Base-by-base conservation (phyloP, 2,329 filamentous ascomycete species). In the Sporothrix phasma region DNA sequence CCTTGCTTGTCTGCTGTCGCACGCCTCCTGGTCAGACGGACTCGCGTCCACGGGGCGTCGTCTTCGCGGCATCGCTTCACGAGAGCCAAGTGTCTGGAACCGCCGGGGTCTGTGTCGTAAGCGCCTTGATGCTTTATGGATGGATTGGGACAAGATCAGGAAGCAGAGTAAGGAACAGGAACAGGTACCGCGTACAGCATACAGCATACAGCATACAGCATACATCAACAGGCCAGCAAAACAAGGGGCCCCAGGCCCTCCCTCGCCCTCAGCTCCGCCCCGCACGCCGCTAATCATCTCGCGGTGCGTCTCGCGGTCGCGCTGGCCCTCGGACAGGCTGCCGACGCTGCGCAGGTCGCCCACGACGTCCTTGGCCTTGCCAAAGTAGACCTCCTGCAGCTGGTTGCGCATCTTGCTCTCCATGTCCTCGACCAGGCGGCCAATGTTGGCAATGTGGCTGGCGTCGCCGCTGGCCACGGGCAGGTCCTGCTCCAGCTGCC, bases 321-420 rank as follows among this genome's bases (percentile, higher is more conserved):
- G 85, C 73, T 89, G 91, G 45, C 88, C 86, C 76, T 96, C 91
- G 68, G 90, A 95, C 74, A 97, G 78, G 67, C 88, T 87, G 61
- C 86, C 86, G 68, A 96, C 83, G 76, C 92, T 97, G 74, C 94
- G 84, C 76, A 99, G 78, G 75, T 99, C 93, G 63, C 93, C 94
- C 3, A 99, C 93, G 3, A 99, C 92, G 76, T 99, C 94, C 83
- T 96, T 97, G 63, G 94, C 93, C 81, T 99, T 99, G 74, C 94
- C 94, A 77, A 99, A 99, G 79, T 99, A 99, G 59, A 99, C 94
- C 78, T 99, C 94, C 81, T 99, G 93, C 74, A 99, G 80, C 76
- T 97, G 76, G 76, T 99, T 99, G 69, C 94, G 86, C 94, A 99
- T 97, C 83, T 97, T 96, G 74, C 97, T 85, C 79, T 99, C 94